A percentile compares a stretch with the other conserved stretches of the same genome.
phyloP scores from a whole-genome alignment of 164 flowering plant species.

The Sextonia rubra region DNA sequence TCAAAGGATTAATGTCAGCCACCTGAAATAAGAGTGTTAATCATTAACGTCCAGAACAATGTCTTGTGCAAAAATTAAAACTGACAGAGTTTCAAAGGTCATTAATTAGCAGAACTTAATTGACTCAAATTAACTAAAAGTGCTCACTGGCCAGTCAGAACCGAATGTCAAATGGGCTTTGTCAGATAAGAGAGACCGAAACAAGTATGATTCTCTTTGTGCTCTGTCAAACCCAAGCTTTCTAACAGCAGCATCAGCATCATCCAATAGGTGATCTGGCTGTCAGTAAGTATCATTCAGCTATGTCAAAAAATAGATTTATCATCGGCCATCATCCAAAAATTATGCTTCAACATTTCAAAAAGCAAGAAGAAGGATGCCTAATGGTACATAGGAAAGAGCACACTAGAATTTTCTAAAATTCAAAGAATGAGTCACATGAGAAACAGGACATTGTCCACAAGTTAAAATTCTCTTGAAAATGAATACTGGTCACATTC shows the following conservation, averaged over 20 bases:
- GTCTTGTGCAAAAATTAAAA: not conserved
- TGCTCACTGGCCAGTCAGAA: conserved; percentile 97
- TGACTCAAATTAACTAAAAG: not conserved
- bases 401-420: not conserved
- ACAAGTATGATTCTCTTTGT: conserved; percentile 60
- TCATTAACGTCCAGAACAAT: conserved; percentile 1
- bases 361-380: not conserved
- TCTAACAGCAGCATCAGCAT: conserved; percentile 63
- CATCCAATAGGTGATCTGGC: conserved; percentile 92
- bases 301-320: not conserved
- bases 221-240: conserved; percentile 83
- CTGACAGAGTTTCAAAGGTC: not conserved
- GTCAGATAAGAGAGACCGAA: conserved; percentile 56
- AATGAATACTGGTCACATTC: not conserved
- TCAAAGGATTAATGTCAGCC: conserved; percentile 68
- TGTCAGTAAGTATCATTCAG: conserved; percentile 27
- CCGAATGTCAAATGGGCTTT: conserved; percentile 75
- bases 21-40: conserved; percentile 46
- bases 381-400: not conserved
- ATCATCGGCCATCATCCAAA: not conserved
- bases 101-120: not conserved
- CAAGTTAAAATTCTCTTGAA: too few species aligned
- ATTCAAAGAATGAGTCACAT: not conserved
- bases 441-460: not conserved
- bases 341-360: not conserved